Evolutionary conservation across 2,329 filamentous ascomycete genomes (phyloP).

Genomic region (Plenodomus tracheiphilus): DNA sequence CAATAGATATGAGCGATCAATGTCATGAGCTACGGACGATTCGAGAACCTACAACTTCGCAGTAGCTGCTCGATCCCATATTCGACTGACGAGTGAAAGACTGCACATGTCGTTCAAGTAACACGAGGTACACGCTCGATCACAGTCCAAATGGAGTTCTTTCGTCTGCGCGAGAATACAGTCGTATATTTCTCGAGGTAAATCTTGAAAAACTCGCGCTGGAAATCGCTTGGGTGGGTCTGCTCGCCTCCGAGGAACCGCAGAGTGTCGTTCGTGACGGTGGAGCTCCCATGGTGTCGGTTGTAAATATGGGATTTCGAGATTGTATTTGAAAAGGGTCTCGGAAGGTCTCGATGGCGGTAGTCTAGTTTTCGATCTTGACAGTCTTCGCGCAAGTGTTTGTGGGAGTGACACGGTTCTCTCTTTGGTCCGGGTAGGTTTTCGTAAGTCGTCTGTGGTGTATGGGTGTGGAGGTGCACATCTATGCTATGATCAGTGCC

Average conservation of each 20-base stretch:
- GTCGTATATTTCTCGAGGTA: constrained; percentile 60
- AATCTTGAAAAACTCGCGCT: constrained; percentile 46
- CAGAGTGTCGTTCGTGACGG: constrained; percentile 34
- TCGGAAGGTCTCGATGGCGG: background rate
- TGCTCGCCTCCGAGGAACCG: constrained; percentile 29
- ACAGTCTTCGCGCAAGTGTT: background rate
- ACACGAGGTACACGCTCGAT: constrained; percentile 55
- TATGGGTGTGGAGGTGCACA: background rate
- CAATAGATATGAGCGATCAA: constrained; percentile 1
- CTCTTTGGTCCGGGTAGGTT: background rate
- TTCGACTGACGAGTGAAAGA: constrained; percentile 57
- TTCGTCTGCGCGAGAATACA: constrained; percentile 58
- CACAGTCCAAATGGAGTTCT: constrained; percentile 43
- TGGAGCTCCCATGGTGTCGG: constrained; percentile 47
- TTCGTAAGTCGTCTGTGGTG: background rate
- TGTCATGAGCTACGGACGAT: background rate
- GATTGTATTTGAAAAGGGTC: constrained; percentile 3
- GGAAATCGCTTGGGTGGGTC: constrained; percentile 21
- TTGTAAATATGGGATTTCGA: constrained; percentile 27
- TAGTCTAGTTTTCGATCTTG: background rate
- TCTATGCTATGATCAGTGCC: background rate
- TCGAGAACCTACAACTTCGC: constrained; percentile 50
- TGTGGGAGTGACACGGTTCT: background rate
- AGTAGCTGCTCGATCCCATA: constrained; percentile 59
- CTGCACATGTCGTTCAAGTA: constrained; percentile 59